Evolutionary conservation across 2,329 filamentous ascomycete genomes (phyloP).

Genomic region (Neophaeococcomyces aloes): DNA sequence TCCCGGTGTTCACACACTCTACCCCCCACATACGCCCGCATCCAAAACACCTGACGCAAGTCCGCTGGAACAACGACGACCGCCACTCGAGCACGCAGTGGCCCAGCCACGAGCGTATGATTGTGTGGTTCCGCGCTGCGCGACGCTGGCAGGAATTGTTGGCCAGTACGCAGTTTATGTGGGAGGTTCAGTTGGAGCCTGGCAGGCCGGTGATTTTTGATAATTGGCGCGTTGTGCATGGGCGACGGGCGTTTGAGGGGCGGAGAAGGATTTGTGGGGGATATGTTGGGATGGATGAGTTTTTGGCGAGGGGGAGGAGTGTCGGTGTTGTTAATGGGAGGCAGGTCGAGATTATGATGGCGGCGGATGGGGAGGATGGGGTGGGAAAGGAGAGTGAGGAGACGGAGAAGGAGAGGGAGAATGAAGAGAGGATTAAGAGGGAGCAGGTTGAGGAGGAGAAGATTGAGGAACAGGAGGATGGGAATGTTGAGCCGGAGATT

Average conservation of each 20-base stretch:
- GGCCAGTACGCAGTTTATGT: conserved; percentile 54
- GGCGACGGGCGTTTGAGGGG: conserved; percentile 70
- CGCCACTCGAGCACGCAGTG: conserved; percentile 56
- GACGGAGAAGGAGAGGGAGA: conserved; percentile 1
- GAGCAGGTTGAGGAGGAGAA: conserved; percentile 2
- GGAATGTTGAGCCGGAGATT: conserved; percentile 3
- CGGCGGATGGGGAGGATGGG: conserved; percentile 1
- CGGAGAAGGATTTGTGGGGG: conserved; percentile 80
- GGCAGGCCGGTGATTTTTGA: conserved; percentile 80
- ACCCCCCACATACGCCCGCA: conserved; percentile 8
- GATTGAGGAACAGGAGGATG: conserved; percentile 1
- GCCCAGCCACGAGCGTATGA: conserved; percentile 36
- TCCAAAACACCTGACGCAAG: conserved; percentile 44
- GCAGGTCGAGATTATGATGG: not conserved
- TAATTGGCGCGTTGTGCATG: conserved; percentile 91
- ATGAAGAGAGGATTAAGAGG: not conserved
- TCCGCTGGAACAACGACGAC: conserved; percentile 93
- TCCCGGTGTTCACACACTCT: conserved; percentile 61
- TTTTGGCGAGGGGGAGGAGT: conserved; percentile 13
- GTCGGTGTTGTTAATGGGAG: no score
- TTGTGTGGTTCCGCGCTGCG: conserved; percentile 69
- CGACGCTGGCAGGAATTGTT: conserved; percentile 62
- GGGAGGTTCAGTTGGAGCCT: conserved; percentile 70
- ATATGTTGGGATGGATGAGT: conserved; percentile 52
- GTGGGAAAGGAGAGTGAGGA: conserved; percentile 2